Evolutionary conservation across 2,329 filamentous ascomycete genomes (phyloP), one percentile per base, ranked within the genome.

Genomic region (Curvularia sp.): DNA sequence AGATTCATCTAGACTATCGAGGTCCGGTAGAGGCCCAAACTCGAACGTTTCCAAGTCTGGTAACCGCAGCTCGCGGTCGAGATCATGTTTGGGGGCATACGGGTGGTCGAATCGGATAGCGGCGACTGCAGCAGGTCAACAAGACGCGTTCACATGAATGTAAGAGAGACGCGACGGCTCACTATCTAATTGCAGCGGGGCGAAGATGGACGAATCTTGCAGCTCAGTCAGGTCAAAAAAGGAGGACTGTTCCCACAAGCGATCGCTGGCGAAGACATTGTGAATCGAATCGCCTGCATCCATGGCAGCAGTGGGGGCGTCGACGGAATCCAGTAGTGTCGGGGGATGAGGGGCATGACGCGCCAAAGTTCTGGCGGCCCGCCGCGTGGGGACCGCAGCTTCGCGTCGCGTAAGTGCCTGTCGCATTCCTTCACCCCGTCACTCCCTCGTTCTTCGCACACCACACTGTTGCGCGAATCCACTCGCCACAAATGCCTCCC

Each of bases 241-340:
- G 64, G 77, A 80, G 2, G 88, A 86, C 26, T 82, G 77, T 55
- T 79, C 80, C 83, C 84, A 86, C 60, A 90, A 83, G 69, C 88
- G 82, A 39, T 86, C 86, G 46, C 88, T 86, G 39, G 84, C 83
- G 70, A 91, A 91, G 31, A 88, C 82, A 69, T 88, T 77, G 48
- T 84, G 80, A 53, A 62, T 47, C n/a, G 77, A 70, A 41, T 82
- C 78, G 59, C 81, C 75, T 53, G 81, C 74, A 60, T 73, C 59
- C 68, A 71, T 70, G 44, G 63, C 44, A 50, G 31, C 22, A 24
- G 44, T 3, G 41, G 8, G 31, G 48, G 30, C 15, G 35, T 38
- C 35, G 15, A 38, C 35, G 55, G 41, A 18, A 38, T 47, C 26
- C 20, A 28, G 47, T 31, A 41, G 28, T 24, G 54, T 54, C 38